A percentile compares a stretch with the other conserved stretches of the same genome.
These are phyloP conservation scores for Diaporthe caulivora DNA, from an alignment of 2,329 filamentous ascomycete species.

Conservation along the genomic window DNA sequence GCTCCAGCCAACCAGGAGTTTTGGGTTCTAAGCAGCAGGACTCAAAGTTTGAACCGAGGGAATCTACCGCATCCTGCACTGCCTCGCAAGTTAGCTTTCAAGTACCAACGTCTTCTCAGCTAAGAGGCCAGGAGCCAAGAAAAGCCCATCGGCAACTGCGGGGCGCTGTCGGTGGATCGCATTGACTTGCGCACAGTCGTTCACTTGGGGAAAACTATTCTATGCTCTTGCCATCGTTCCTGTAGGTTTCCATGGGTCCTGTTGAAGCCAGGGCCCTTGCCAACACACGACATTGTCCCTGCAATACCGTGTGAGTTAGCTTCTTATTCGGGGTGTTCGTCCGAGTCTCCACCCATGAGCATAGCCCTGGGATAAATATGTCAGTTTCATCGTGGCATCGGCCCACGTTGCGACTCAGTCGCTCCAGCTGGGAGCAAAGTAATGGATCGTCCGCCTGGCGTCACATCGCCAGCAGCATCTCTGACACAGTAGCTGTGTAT, in stretches of 20 bases:
- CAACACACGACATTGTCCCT: neutral
- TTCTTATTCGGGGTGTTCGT: constrained; percentile 18
- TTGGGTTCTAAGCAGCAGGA: constrained; percentile 18
- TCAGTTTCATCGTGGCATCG: neutral
- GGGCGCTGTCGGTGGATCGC: neutral
- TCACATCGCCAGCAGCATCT: constrained; percentile 7
- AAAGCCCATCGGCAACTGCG: neutral
- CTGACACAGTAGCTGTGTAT: neutral
- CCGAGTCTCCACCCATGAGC: constrained; percentile 14
- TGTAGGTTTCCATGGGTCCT: neutral
- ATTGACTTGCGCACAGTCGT: neutral
- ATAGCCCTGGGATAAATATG: neutral
- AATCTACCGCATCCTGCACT: neutral
- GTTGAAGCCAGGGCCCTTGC: neutral
- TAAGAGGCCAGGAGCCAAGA: neutral
- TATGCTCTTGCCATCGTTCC: neutral
- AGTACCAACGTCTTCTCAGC: neutral
- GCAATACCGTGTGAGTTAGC: neutral
- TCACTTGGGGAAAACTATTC: neutral
- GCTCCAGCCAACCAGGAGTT: constrained; percentile 19
- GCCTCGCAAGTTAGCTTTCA: neutral
- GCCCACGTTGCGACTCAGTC: constrained; percentile 15
- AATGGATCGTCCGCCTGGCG: neutral
- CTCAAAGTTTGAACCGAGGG: neutral
- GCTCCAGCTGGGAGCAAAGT: neutral